Percentiles rank a stretch among this genome's conserved stretches.
Evolutionary conservation across 192 early-diverging fungal species (phyloP).

Genomic region (Dissophora ornata): DNA sequence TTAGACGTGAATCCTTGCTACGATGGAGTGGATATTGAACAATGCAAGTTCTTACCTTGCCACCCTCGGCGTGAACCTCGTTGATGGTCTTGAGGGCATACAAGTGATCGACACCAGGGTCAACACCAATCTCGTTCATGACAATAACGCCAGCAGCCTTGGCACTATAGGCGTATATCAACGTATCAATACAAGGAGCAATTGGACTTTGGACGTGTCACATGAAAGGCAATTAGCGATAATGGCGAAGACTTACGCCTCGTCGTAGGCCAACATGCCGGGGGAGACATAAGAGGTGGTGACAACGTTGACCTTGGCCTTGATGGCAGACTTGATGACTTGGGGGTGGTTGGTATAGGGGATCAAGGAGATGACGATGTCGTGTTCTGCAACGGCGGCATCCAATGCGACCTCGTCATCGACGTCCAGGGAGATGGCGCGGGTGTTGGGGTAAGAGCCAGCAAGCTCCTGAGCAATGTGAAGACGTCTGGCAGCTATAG

Average conservation of each 20-base stretch:
- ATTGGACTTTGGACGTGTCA: neutral
- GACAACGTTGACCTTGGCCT: constrained; percentile 92
- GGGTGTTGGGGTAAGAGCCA: constrained; percentile 67
- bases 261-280: constrained; percentile 91
- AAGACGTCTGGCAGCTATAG: constrained; percentile 78
- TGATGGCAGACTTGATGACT: constrained; percentile 93
- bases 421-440: constrained; percentile 83
- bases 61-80: constrained; percentile 82
- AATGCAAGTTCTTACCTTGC: constrained; percentile 75
- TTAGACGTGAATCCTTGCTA: too few species aligned
- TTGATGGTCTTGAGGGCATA: constrained; percentile 91
- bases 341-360: constrained; percentile 91
- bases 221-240: too few species aligned
- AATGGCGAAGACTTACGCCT: constrained; percentile 65
- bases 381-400: constrained; percentile 81
- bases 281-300: constrained; percentile 98
- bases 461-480: constrained; percentile 80
- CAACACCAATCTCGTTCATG: constrained; percentile 98
- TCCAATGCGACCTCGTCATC: constrained; percentile 78
- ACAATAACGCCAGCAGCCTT: constrained; percentile 88
- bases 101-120: constrained; percentile 98
- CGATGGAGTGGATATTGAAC: too few species aligned
- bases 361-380: constrained; percentile 91
- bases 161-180: too few species aligned
- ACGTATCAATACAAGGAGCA: neutral